These are phyloP conservation scores for Penicillium chermesinum DNA, from an alignment of 495 filamentous ascomycete species.

Conservation along the genomic window DNA sequence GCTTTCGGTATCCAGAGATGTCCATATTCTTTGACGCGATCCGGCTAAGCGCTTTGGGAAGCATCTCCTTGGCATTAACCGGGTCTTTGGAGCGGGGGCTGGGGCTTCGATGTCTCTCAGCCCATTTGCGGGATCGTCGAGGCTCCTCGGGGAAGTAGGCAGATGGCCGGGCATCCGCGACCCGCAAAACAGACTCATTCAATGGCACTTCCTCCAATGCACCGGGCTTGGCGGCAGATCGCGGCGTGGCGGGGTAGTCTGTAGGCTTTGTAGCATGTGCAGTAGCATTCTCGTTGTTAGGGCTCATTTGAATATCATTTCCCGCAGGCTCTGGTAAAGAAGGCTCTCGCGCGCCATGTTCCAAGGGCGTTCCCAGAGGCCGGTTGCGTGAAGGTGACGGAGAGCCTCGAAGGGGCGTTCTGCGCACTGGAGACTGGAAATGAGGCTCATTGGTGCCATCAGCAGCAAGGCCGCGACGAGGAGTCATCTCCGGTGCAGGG, in stretches of 20 bases:
- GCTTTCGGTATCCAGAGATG: conserved; percentile 80
- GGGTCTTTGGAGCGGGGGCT: conserved; percentile 43
- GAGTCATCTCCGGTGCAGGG: conserved; percentile 10
- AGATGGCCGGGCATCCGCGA: conserved; percentile 11
- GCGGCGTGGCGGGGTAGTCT: conserved; percentile 15
- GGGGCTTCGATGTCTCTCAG: conserved; percentile 28
- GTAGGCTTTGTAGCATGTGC: conserved; percentile 9
- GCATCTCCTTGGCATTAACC: conserved; percentile 48
- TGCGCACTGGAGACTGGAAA: conserved; percentile 15
- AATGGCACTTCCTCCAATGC: conserved; percentile 23
- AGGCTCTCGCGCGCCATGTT: conserved; percentile 1
- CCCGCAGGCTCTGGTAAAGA: conserved; percentile 4
- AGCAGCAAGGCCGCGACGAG: conserved; percentile 2
- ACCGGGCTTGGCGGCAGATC: conserved; percentile 20
- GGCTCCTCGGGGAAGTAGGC: conserved; percentile 9
- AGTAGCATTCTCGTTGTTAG: conserved; percentile 28
- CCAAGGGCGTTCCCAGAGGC: conserved; percentile 7
- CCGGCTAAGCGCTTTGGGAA: conserved; percentile 71
- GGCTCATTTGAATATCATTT: not conserved
- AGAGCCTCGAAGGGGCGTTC: conserved; percentile 17
- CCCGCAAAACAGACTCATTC: conserved; percentile 16
- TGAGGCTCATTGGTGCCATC: conserved; percentile 9
- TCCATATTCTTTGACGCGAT: conserved; percentile 69
- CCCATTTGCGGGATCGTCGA: conserved; percentile 23
- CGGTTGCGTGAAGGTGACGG: conserved; percentile 22